Evolutionary conservation across 257 asterid species (phyloP).

Genomic region (Solanum clarkiae): DNA sequence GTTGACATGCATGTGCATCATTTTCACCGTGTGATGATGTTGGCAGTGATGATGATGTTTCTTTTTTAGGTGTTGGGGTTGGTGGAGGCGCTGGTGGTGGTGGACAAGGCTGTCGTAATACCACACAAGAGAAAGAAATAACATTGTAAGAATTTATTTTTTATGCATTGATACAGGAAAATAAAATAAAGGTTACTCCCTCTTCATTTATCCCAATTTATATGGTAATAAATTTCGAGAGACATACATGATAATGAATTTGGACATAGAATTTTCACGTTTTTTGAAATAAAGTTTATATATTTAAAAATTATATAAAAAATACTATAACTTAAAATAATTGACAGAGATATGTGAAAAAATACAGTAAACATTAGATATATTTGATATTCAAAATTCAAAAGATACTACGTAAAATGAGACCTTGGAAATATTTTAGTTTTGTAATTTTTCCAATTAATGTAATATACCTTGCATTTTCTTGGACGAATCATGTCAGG

Average conservation of each 20-base stretch:
- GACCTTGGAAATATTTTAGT: accelerated
- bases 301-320: neutral
- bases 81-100: neutral
- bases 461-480: neutral
- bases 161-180: neutral
- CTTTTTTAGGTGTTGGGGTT: neutral
- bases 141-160: neutral
- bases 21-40: neutral
- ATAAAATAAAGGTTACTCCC: neutral
- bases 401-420: neutral
- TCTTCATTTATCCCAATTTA: neutral
- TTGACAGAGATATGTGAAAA: neutral
- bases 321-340: neutral
- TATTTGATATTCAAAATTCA: neutral
- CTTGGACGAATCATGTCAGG: neutral
- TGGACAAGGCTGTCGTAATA: neutral
- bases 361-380: no score
- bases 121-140: neutral
- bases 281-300: neutral
- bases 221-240: neutral
- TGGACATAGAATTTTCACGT: neutral
- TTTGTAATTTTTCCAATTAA: neutral
- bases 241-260: neutral
- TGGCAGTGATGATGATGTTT: neutral
- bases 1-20: neutral